Evolutionary conservation across 192 early-diverging fungal species (phyloP).

Genomic region (Pilaira anomala): DNA sequence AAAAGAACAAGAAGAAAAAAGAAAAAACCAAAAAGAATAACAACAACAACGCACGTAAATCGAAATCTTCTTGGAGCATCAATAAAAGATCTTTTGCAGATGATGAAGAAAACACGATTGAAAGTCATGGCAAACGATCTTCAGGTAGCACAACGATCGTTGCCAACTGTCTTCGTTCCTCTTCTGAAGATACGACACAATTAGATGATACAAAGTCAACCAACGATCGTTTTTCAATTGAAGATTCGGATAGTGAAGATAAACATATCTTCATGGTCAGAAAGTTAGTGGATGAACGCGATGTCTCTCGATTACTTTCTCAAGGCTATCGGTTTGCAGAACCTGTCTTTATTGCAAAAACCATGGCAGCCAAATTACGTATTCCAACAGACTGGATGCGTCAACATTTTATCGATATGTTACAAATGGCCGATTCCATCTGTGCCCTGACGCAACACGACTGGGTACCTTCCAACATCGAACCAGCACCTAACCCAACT

Average conservation of each 20-base stretch:
- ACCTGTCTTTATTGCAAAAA: constrained; percentile 30
- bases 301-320: constrained; percentile 16
- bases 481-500: constrained; percentile 4
- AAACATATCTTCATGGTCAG: constrained; percentile 38
- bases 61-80: not conserved
- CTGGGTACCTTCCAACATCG: not conserved
- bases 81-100: not conserved
- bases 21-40: too few relatives aligned
- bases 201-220: not conserved
- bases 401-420: constrained; percentile 32
- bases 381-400: constrained; percentile 31
- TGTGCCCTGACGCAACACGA: constrained; percentile 6
- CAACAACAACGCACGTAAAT: not conserved
- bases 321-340: constrained; percentile 39
- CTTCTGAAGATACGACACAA: not conserved
- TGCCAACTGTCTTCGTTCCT: not conserved
- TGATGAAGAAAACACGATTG: constrained; percentile 13
- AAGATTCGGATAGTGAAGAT: constrained; percentile 18
- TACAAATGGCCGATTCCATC: constrained; percentile 10
- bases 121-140: not conserved
- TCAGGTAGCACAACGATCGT: not conserved
- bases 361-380: constrained; percentile 32
- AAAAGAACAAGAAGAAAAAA: too few relatives aligned
- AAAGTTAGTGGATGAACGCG: constrained; percentile 17
- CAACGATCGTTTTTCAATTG: constrained; percentile 9